phyloP scores from a whole-genome alignment of 2,329 filamentous ascomycete species.

The Phaeosphaeriaceae sp. region DNA sequence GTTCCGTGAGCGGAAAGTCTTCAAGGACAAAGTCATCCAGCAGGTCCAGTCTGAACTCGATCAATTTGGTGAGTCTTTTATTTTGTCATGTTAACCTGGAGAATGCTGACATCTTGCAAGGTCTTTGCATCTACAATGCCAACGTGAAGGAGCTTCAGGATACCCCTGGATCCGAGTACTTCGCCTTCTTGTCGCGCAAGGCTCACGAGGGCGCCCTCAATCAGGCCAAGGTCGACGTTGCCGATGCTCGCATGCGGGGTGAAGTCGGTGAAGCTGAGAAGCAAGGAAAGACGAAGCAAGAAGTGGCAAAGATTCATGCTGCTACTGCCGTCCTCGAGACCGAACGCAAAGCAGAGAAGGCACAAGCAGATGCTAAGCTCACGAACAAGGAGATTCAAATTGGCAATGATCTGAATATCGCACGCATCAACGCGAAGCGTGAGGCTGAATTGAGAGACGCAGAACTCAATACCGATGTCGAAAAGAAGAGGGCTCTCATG shows the following conservation, averaged over 20 bases:
- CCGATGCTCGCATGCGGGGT: slow-evolving; percentile 66
- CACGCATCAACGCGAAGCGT: slow-evolving; percentile 75
- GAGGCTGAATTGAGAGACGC: slow-evolving; percentile 78
- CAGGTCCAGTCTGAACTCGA: slow-evolving; percentile 80
- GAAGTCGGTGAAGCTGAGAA: slow-evolving; percentile 80
- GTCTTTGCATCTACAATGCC: slow-evolving; percentile 62
- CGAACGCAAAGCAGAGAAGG: slow-evolving; percentile 82
- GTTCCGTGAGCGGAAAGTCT: slow-evolving; percentile 77
- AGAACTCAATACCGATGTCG: slow-evolving; percentile 79
- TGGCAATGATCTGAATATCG: slow-evolving; percentile 75
- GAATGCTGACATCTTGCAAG: slow-evolving; percentile 20
- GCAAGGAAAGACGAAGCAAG: slow-evolving; percentile 80
- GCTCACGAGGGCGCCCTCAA: slow-evolving; percentile 86
- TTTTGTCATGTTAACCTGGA: slow-evolving; percentile 32
- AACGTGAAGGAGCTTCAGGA: slow-evolving; percentile 90
- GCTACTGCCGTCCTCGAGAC: slow-evolving; percentile 86
- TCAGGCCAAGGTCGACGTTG: slow-evolving; percentile 72
- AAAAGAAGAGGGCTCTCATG: slow-evolving; percentile 77
- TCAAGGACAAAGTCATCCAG: slow-evolving; percentile 70
- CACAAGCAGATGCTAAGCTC: slow-evolving; percentile 77
- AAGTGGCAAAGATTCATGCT: slow-evolving; percentile 87
- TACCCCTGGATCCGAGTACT: slow-evolving; percentile 81
- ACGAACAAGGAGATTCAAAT: slow-evolving; percentile 76
- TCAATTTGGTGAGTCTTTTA: slow-evolving; percentile 79
- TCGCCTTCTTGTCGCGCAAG: slow-evolving; percentile 80